Evolutionary conservation across 768 basidiomycete genomes (phyloP).

Genomic region (Leccinum incarnatum): DNA sequence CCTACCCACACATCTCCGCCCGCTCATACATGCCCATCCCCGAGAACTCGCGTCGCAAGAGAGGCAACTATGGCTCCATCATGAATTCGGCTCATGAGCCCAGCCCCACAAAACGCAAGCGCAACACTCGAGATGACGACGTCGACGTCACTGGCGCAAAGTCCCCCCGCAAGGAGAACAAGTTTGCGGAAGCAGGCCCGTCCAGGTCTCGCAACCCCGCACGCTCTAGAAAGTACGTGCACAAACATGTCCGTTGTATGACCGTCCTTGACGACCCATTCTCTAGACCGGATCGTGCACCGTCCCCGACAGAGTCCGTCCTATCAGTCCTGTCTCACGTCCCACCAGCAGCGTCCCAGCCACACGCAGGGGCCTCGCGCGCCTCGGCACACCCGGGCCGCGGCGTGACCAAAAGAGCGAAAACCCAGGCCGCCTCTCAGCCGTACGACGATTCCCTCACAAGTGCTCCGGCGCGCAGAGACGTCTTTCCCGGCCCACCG

Average conservation of each 20-base stretch:
- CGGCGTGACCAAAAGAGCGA: slow-evolving; percentile 43
- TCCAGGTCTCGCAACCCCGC: slow-evolving; percentile 51
- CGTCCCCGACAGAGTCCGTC: slow-evolving; percentile 72
- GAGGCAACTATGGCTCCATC: slow-evolving; percentile 55
- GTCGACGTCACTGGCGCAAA: slow-evolving; percentile 45
- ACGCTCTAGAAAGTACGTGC: slow-evolving; percentile 59
- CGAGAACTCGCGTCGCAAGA: slow-evolving; percentile 64
- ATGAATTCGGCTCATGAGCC: slow-evolving; percentile 50
- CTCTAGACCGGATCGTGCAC: slow-evolving; percentile 57
- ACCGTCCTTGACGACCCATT: slow-evolving; percentile 1
- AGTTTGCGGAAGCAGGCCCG: slow-evolving; percentile 39
- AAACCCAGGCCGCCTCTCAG: slow-evolving; percentile 34
- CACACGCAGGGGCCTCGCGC: slow-evolving; percentile 27
- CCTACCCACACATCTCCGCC: slow-evolving; percentile 73
- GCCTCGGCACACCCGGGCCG: slow-evolving; percentile 32
- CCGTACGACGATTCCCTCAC: slow-evolving; percentile 42
- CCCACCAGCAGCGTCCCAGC: slow-evolving; percentile 36
- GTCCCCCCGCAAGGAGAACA: slow-evolving; percentile 63
- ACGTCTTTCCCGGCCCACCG: slow-evolving; percentile 49
- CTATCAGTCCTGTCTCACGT: slow-evolving; percentile 70
- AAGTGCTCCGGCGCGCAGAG: slow-evolving; percentile 39
- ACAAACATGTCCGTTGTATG: background rate
- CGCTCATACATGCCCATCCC: slow-evolving; percentile 66
- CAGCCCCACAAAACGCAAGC: slow-evolving; percentile 65
- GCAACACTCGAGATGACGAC: slow-evolving; percentile 62